Base-by-base conservation (phyloP, 352 stramenopile species). In the Achlya hypogyna region DNA sequence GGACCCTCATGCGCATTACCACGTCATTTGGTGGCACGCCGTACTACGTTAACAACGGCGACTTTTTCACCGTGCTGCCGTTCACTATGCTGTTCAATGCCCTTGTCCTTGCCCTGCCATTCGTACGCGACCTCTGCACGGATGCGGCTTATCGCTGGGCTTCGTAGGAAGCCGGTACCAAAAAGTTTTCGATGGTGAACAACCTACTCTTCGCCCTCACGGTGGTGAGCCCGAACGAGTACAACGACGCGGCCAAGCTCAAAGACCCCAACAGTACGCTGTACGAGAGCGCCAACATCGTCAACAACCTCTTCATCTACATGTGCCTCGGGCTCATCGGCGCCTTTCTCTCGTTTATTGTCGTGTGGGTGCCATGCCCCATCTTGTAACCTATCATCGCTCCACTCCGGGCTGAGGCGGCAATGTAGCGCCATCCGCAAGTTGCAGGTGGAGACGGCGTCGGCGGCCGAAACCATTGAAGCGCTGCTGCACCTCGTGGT, bases 201-300 rank as follows among this genome's bases (percentile, higher is more conserved):
- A 93, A 91, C 54, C 77, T 93, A 29, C 89, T 84, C 74, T 93
- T 91, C 65, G 82, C 82, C 1, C 58, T 92, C 47, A 90, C 84
- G 29, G 84, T 92, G 47, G 84, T 92, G 28, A 63, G 62, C 40
- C 68, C 68, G 8, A 72, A 75, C 23, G 75, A 87, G 49, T 82
- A 80, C 4, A 68, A 82, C 18, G 73, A 86, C 27, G 68, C 69
- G 1, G 56, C 38, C 0, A 75, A 77, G 42, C 72, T 89, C 34
- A 92, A 92, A 65, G 42, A 47, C 20, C 72, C 70, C 0, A 72
- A 69, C n/a, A 72, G 87, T 38, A 31, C 59, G 38, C 76, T 77
- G 62, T 90, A 86, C 54, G 53, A 77, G 53, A 88, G 78, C 2
- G 59, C 54, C 60, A 89, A 88, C 47, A 82, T 90, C 28, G 66